A percentile compares a stretch with the other conserved stretches of the same genome.
Evolutionary conservation across 1,284 basidiomycete species (phyloP).

Genomic region (Ustilago esculenta): DNA sequence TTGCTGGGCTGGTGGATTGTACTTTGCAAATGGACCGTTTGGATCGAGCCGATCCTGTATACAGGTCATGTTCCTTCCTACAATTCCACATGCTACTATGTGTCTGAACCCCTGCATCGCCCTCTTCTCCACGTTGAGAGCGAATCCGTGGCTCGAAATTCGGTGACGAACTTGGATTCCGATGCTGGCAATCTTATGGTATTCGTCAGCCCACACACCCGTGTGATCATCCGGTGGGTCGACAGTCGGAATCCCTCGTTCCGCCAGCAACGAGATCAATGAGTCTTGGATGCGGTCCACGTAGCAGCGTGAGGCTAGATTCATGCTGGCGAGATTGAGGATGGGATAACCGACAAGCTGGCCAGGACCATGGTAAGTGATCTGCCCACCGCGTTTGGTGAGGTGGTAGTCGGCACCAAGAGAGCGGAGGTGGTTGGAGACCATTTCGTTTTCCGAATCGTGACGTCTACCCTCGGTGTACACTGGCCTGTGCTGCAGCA

Average conservation of each 20-base stretch:
- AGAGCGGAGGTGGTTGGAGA: conserved; percentile 75
- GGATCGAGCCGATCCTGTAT: conserved; percentile 47
- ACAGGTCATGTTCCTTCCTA: conserved; percentile 79
- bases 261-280: conserved; percentile 73
- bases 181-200: conserved; percentile 87
- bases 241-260: conserved; percentile 69
- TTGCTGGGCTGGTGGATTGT: background rate
- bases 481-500: conserved; percentile 84
- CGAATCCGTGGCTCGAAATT: conserved; percentile 92
- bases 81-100: conserved; percentile 90
- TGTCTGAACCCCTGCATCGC: conserved; percentile 81
- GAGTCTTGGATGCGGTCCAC: conserved; percentile 77
- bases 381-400: conserved; percentile 86
- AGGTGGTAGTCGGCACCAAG: conserved; percentile 88
- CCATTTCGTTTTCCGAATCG: conserved; percentile 70
- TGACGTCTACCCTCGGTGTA: conserved; percentile 88
- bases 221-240: conserved; percentile 57
- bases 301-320: conserved; percentile 74
- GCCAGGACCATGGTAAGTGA: conserved; percentile 97
- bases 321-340: conserved; percentile 77
- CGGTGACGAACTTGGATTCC: conserved; percentile 95
- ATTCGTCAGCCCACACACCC: conserved; percentile 61
- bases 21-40: conserved; percentile 7
- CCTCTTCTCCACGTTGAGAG: conserved; percentile 86
- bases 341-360: conserved; percentile 96